phyloP scores from a whole-genome alignment of 2,329 filamentous ascomycete genomes.

The Neophaeococcomyces aloes region DNA sequence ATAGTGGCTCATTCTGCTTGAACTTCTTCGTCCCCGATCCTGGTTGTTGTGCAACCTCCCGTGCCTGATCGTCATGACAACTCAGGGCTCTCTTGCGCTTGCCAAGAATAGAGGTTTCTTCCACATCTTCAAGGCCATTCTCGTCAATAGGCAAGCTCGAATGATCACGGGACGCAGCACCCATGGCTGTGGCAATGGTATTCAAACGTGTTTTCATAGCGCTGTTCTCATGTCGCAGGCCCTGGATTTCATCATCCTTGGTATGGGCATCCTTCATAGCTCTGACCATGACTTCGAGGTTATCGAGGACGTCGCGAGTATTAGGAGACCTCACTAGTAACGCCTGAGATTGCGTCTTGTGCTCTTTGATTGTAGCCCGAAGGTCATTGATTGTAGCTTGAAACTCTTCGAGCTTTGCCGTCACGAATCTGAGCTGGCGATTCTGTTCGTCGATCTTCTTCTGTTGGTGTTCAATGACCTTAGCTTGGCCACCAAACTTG shows the following conservation, averaged over 20 bases:
- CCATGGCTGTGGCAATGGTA: constrained; percentile 12
- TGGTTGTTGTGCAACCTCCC: not conserved
- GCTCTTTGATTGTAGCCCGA: constrained; percentile 11
- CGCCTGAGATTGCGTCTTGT: too few relatives aligned
- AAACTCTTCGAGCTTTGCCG: constrained; percentile 12
- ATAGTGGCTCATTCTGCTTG: not conserved
- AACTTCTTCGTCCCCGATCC: too few relatives aligned
- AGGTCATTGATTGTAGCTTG: constrained; percentile 13
- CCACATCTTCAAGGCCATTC: not conserved
- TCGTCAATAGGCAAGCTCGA: not conserved
- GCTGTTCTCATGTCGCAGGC: constrained; percentile 17
- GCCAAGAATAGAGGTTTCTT: constrained; percentile 6
- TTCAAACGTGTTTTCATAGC: constrained; percentile 15
- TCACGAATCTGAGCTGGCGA: constrained; percentile 12
- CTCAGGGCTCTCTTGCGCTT: constrained; percentile 14
- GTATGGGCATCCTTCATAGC: constrained; percentile 10
- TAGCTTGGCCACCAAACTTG: constrained; percentile 9
- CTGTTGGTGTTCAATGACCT: constrained; percentile 10
- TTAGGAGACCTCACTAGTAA: not conserved
- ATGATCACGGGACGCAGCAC: not conserved
- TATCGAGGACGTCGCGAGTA: not conserved
- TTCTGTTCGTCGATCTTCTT: constrained; percentile 6
- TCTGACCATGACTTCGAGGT: constrained; percentile 8
- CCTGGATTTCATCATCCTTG: constrained; percentile 10
- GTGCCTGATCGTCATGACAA: not conserved